These are phyloP conservation scores for Alternaria sp. DNA, from an alignment of 2,329 filamentous ascomycete species.

Conservation along the genomic window DNA sequence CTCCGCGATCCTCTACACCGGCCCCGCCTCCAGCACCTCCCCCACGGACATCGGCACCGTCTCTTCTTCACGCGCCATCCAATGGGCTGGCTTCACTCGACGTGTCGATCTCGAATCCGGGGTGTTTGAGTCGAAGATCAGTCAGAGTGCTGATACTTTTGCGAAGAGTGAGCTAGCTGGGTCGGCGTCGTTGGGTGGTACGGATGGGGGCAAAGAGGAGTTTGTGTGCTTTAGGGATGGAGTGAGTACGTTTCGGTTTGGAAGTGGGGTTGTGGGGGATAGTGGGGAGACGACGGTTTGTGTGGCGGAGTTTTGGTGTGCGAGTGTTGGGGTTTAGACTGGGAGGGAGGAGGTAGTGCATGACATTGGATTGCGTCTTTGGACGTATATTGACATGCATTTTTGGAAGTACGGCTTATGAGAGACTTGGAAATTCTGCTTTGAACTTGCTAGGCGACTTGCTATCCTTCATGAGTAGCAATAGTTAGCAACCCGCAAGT, in stretches of 20 bases:
- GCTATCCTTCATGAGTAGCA: neutral
- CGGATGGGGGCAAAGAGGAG: slow-evolving; percentile 9
- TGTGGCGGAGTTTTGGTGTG: slow-evolving; percentile 27
- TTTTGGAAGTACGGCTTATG: neutral
- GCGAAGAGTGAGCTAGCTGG: slow-evolving; percentile 22
- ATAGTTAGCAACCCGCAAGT: neutral
- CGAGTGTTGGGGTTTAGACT: slow-evolving; percentile 8
- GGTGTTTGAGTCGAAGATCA: slow-evolving; percentile 15
- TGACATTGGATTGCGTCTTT: neutral
- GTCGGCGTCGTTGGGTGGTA: slow-evolving; percentile 5
- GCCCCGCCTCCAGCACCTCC: neutral
- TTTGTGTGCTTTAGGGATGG: slow-evolving; percentile 30
- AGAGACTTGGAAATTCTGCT: no score
- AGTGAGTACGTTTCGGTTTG: slow-evolving; percentile 13
- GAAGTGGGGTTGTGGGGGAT: slow-evolving; percentile 1
- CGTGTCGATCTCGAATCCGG: slow-evolving; percentile 1
- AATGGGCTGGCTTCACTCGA: slow-evolving; percentile 9
- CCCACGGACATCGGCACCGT: slow-evolving; percentile 12
- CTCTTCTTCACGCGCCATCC: neutral
- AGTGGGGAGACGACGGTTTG: slow-evolving; percentile 11
- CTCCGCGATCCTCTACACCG: slow-evolving; percentile 16
- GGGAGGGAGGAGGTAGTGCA: neutral
- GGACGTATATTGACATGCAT: neutral
- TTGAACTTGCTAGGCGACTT: neutral
- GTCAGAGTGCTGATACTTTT: slow-evolving; percentile 11